Evolutionary conservation across 371 early-diverging fungal species (phyloP), one percentile per base, ranked within the genome.

Genomic region (Parasitella parasitica): DNA sequence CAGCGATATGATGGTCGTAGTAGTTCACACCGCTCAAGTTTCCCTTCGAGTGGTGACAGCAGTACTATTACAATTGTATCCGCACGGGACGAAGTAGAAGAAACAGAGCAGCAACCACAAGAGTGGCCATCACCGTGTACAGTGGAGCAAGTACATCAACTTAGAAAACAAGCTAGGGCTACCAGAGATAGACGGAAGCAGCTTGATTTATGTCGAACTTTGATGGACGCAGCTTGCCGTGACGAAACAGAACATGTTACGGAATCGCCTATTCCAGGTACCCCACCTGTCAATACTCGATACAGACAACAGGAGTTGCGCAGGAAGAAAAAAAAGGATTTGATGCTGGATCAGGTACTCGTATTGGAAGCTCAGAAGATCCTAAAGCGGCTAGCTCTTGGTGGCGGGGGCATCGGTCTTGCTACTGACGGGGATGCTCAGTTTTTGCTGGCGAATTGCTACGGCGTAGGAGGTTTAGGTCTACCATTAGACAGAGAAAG

Each of bases 391-490:
- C 69, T 92, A 4, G 83, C 90, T 0, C 74, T 80, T 0, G 76
- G 76, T 16, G 81, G 83, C 15, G 67, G 77, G 57, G 87, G 84
- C 11, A 68, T 83, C 2, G 83, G 89, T 15, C 76, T 76, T 28
- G 71, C 73, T 6, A 80, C 84, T 4, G 81, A 85, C 54, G 83
- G 95, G 9, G 96, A 97, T 26, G 94, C 97, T 6, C 91, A 91
- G 71, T 94, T 93, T 75, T 89, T 91, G 69, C 73, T 98, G 15
- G 98, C 95, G 9, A 91, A 92, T 49, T 90, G 90, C 61, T 91
- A 94, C 67, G 94, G 89, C 30, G 82, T 81, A 34, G 90, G 89
- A 26, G 76, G 85, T 8, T 74, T 92, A 30, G 91, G 91, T 3
- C 75, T 94, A 8, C 67, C 80, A 27, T 72, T 90, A 34, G 93